phyloP scores from a whole-genome alignment of 2,329 filamentous ascomycete genomes.

The Colletotrichum horii region DNA sequence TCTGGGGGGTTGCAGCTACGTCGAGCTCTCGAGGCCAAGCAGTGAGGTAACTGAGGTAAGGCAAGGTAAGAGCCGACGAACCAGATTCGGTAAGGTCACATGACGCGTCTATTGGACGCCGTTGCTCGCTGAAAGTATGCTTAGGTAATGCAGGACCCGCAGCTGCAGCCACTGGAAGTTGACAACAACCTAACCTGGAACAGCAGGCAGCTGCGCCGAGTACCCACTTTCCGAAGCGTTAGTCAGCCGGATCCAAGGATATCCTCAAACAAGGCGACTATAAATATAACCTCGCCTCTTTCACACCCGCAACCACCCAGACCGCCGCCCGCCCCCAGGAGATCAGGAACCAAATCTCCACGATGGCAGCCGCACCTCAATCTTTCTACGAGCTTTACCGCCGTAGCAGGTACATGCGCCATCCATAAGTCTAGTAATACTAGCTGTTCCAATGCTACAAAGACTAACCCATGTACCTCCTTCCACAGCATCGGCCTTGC shows the following conservation, averaged over 20 bases:
- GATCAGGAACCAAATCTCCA: conserved; percentile 22
- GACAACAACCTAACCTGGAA: not conserved
- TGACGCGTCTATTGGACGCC: conserved; percentile 27
- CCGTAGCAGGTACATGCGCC: conserved; percentile 82
- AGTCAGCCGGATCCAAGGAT: conserved; percentile 29
- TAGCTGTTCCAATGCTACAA: conserved; percentile 24
- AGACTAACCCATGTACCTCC: conserved; percentile 17
- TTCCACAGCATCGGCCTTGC: conserved; percentile 82
- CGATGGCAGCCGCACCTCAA: conserved; percentile 57
- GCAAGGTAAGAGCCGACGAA: not conserved
- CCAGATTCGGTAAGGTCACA: conserved; percentile 39
- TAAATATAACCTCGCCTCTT: conserved; percentile 18
- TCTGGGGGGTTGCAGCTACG: conserved; percentile 22
- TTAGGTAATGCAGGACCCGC: not conserved
- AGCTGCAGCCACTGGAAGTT: not conserved
- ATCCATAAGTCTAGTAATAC: conserved; percentile 33
- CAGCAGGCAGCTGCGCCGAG: not conserved
- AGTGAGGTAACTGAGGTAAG: conserved; percentile 18
- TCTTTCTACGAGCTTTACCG: conserved; percentile 95
- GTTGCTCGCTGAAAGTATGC: not conserved
- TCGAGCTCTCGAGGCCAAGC: conserved; percentile 19
- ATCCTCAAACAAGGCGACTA: conserved; percentile 22
- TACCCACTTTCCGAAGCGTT: conserved; percentile 22
- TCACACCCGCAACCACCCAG: conserved; percentile 13
- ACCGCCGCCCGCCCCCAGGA: conserved; percentile 6